A percentile compares a stretch with the other conserved stretches of the same genome.
phyloP scores from a whole-genome alignment of 768 basidiomycete genomes.

The Lactarius tabidus region DNA sequence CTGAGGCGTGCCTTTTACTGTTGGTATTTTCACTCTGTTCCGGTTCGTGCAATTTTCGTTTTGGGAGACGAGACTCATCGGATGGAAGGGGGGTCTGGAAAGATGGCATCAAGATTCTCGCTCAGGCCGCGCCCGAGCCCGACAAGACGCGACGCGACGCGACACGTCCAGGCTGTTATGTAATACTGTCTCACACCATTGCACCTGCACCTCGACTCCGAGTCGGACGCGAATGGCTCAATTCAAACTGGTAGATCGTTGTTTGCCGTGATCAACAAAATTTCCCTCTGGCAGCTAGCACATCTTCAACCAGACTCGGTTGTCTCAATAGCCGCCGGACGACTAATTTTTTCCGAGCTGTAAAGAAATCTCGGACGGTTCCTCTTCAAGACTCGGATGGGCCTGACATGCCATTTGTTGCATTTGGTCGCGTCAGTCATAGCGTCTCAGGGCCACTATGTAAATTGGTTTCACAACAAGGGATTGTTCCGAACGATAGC shows the following conservation, averaged over 20 bases:
- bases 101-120: slow-evolving; percentile 15
- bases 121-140: neutral
- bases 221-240: neutral
- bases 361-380: neutral
- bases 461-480: neutral
- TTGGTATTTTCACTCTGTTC: slow-evolving; percentile 18
- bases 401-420: neutral
- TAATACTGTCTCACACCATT: slow-evolving; percentile 3
- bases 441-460: neutral
- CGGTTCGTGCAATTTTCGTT: slow-evolving; percentile 28
- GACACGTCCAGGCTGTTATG: slow-evolving; percentile 8
- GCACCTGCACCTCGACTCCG: no score
- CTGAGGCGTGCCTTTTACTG: slow-evolving; percentile 28
- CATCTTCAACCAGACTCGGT: neutral
- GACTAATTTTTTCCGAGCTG: neutral
- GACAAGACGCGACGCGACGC: slow-evolving; percentile 18
- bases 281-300: neutral
- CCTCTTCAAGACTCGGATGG: neutral
- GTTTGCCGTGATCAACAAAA: neutral
- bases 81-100: slow-evolving; percentile 17
- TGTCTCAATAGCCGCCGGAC: neutral
- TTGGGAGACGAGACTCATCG: slow-evolving; percentile 14
- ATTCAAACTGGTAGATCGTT: neutral
- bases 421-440: neutral
- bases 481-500: neutral